phyloP scores from a whole-genome alignment of 139 green algal genomes.

The Auxenochlorella pyrenoidosa region DNA sequence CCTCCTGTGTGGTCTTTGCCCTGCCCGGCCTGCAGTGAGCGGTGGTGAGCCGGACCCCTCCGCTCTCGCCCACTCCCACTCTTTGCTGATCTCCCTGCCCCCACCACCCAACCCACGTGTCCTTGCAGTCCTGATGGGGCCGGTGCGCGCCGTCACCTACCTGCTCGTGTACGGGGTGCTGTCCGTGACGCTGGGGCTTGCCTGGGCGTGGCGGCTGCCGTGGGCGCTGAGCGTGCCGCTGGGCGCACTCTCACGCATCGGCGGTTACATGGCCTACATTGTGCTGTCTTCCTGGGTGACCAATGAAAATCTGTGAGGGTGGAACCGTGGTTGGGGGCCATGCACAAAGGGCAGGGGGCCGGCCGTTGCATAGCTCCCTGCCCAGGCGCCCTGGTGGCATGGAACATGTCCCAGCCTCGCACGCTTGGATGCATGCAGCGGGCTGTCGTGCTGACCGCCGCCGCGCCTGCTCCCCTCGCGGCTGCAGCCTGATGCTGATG shows the following conservation, averaged over 20 bases:
- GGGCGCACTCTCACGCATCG: slow-evolving; percentile 60
- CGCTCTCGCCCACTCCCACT: neutral
- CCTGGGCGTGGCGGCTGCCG: slow-evolving; percentile 45
- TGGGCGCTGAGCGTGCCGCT: slow-evolving; percentile 56
- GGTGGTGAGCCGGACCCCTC: neutral
- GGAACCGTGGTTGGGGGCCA: no score
- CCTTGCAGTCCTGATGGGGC: slow-evolving; percentile 80
- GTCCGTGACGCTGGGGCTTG: slow-evolving; percentile 63
- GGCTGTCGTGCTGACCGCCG: no score
- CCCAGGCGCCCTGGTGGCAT: no score
- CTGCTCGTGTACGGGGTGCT: slow-evolving; percentile 79
- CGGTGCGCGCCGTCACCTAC: slow-evolving; percentile 75
- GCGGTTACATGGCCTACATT: slow-evolving; percentile 72
- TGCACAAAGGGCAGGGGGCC: no score
- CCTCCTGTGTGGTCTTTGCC: no score
- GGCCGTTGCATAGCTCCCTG: no score
- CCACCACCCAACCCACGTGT: no score
- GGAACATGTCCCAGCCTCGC: no score
- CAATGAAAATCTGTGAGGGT: slow-evolving; percentile 79
- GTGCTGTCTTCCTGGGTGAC: slow-evolving; percentile 69
- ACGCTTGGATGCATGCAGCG: no score
- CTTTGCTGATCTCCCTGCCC: neutral
- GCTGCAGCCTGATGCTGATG: slow-evolving; percentile 62
- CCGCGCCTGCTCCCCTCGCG: neutral
- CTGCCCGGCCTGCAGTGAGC: no score